A percentile compares a stretch with the other conserved stretches of the same genome.
Evolutionary conservation across 2,329 filamentous ascomycete species (phyloP).

Genomic region (Penicillium sp.): DNA sequence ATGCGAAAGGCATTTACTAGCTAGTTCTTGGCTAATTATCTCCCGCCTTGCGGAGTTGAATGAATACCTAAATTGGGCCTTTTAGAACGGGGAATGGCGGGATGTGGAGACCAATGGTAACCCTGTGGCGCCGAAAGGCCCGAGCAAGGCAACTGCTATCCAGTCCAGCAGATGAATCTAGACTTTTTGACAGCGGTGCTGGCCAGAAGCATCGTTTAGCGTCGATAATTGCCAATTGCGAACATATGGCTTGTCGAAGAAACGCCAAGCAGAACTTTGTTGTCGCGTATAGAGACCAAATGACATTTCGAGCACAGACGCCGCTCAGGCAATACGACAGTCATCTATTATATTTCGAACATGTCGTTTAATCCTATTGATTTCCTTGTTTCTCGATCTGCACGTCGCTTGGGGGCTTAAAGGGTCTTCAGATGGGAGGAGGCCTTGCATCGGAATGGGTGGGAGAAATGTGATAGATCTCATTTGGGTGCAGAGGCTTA

Average conservation of each 20-base stretch:
- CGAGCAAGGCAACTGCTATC: background rate
- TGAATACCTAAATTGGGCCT: background rate
- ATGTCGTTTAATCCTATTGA: background rate
- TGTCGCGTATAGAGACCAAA: no score
- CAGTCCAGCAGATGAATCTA: background rate
- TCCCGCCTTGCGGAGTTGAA: background rate
- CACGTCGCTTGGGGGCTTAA: background rate
- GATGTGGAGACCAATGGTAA: conserved; percentile 12
- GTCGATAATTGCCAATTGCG: background rate
- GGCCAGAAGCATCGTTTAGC: background rate
- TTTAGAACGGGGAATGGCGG: conserved; percentile 7
- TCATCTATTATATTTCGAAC: background rate
- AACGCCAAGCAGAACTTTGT: background rate
- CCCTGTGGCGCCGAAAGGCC: conserved; percentile 6
- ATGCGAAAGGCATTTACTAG: background rate
- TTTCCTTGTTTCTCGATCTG: no score
- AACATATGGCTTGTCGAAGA: background rate
- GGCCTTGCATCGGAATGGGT: background rate
- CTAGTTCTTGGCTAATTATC: background rate
- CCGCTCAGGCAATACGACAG: no score
- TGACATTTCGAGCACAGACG: no score
- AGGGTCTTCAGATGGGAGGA: background rate
- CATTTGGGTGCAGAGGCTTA: background rate
- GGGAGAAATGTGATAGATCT: background rate
- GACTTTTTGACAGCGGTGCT: background rate